Percentiles rank a stretch among this genome's conserved stretches.
Conservation (phyloP, 2,329 filamentous ascomycete genomes). For the Penicillium griseofulvum region DNA sequence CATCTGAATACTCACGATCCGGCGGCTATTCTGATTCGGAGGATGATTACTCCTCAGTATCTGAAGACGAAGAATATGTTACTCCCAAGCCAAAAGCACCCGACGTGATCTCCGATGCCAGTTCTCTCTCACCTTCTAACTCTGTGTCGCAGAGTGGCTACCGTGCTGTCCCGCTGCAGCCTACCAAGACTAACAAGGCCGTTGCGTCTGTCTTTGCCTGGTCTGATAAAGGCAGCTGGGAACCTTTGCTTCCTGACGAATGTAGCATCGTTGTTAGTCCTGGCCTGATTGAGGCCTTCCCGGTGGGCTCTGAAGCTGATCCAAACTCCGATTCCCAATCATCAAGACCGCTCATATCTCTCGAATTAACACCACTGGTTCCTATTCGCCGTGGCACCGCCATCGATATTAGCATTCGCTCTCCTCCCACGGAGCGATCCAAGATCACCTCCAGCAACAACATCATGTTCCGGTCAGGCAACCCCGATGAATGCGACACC, state of each 20-base stretch:
- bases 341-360: constrained; percentile 57
- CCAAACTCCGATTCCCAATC: constrained; percentile 10
- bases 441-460: constrained; percentile 69
- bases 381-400: constrained; percentile 86
- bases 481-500: constrained; percentile 71
- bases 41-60: constrained; percentile 28
- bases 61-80: constrained; percentile 57
- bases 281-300: constrained; percentile 63
- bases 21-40: constrained; percentile 44
- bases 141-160: constrained; percentile 76
- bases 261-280: constrained; percentile 63
- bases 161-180: constrained; percentile 50
- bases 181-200: constrained; percentile 52
- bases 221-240: constrained; percentile 63
- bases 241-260: constrained; percentile 59
- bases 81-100: constrained; percentile 43
- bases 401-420: constrained; percentile 90
- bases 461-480: constrained; percentile 85
- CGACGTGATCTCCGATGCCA: constrained; percentile 47
- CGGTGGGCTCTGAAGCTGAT: constrained; percentile 47
- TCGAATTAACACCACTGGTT: constrained; percentile 88
- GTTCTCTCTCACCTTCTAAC: constrained; percentile 73
- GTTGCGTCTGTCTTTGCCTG: constrained; percentile 63
- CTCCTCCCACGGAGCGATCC: constrained; percentile 72
- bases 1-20: constrained; percentile 32